Evolutionary conservation across 805 yeast genomes (phyloP), one percentile per base, ranked within the genome.

Genomic region (Brettanomyces nanus): DNA sequence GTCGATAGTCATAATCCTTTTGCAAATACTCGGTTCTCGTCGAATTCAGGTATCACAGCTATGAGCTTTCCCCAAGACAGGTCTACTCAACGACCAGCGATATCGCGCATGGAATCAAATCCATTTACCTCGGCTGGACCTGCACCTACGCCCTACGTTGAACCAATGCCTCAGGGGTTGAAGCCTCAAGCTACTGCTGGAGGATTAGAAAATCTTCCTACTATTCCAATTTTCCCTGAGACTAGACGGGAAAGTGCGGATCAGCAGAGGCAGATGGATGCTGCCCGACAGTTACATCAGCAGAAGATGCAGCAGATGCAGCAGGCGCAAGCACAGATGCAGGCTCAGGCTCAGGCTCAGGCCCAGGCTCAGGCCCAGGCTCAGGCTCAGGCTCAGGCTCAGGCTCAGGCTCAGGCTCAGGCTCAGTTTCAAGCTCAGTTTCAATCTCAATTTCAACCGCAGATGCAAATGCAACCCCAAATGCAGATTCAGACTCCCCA

Each of bases 181-280:
- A 59, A 65, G 48, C 61, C 67, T 13, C 81, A 75, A 49, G 70
- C 75, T 2, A 80, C 86, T 2, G 82, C 85, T 25, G 90, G 89
- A 4, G 90, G 89, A 0, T 66, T 78, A 42, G 89, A 82, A 51
- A 62, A 63, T 36, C 55, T 80, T 31, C 80, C 80, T 7, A 80
- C 87, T 1, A 61, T 72, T 3, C 73, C 86, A 3, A 83, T 79
- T 6, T 82, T 80, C 48, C 85, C 85, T 0, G 77, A 77, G 47
- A 77, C 84, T n/a, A 47, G 51, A 39, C 41, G 45, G 18, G 55
- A 48, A 18, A 34, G 28, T 18, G 45, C 40, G 21, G 40, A 49
- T 27, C 49, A 52, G 13, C 53, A 45, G 29, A 30, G 45, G 28
- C 46, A 41, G 19, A 19, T 31, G 27, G 42, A 45, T 29, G 58